phyloP scores from a whole-genome alignment of 768 basidiomycete genomes.

The Boletus sp. region DNA sequence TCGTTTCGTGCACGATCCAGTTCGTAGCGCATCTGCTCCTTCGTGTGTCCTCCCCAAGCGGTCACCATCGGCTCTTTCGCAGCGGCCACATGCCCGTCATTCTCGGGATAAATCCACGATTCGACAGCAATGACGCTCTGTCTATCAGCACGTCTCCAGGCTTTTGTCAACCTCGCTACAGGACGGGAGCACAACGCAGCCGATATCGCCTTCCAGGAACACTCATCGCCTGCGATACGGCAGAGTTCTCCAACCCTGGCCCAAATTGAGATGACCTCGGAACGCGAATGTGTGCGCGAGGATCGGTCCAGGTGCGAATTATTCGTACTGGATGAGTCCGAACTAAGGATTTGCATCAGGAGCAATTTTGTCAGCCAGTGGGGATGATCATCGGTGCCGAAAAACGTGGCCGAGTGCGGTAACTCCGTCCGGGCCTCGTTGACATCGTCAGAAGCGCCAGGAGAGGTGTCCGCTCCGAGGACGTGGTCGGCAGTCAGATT shows the following conservation, averaged over 20 bases:
- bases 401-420: conserved; percentile 39
- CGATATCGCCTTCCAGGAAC: conserved; percentile 74
- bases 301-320: conserved; percentile 35
- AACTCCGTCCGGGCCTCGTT: conserved; percentile 1
- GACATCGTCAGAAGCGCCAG: conserved; percentile 4
- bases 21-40: conserved; percentile 44
- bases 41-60: conserved; percentile 69
- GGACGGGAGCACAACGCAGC: conserved; percentile 71
- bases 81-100: conserved; percentile 30
- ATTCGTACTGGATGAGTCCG: conserved; percentile 45
- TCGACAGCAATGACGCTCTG: conserved; percentile 58
- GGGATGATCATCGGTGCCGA: conserved; percentile 68
- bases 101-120: conserved; percentile 57
- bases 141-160: conserved; percentile 73
- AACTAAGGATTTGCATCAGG: conserved; percentile 66
- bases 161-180: conserved; percentile 74
- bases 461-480: conserved; percentile 31
- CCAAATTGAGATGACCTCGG: conserved; percentile 74
- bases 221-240: conserved; percentile 71
- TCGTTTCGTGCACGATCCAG: conserved; percentile 46
- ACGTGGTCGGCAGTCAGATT: conserved; percentile 50
- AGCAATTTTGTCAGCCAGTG: conserved; percentile 82
- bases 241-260: conserved; percentile 70
- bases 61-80: conserved; percentile 47
- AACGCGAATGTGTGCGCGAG: conserved; percentile 66